Evolutionary conservation across 1,284 basidiomycete genomes (phyloP), one percentile per base, ranked within the genome.

Genomic region (Stygiomarasmius scandens): DNA sequence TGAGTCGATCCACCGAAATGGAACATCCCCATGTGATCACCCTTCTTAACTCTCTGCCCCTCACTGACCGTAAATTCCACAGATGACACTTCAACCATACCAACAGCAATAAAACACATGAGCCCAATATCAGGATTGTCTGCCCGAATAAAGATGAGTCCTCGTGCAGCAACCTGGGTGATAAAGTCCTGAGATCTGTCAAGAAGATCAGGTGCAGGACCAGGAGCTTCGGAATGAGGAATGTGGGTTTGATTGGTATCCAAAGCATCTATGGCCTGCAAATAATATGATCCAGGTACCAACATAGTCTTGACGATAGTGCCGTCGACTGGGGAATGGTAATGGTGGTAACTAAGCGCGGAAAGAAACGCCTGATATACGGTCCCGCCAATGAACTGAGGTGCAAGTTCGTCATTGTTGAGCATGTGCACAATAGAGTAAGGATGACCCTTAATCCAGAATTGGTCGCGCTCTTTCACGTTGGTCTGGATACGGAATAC

Each of bases 361-460:
- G 68, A 69, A 52, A 86, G 75, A 70, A 79, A 84, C 0, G 76
- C 80, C 62, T 86, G 85, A 62, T 77, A 83, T 50, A 85, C 69
- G 0, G 81, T 79, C 1, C 82, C 82, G 0, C 78, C 81, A 12
- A 73, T 67, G 58, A 84, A 84, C 43, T 4, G 64, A 24, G n/a
- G 0, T 1, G 63, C 53, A 41, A 66, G 55, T 1, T 61, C 52
- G 55, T 68, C 62, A 20, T 58, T 55, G 38, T 69, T 61, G 29
- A 78, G 66, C 62, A 78, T 72, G 46, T 75, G 66, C 22, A 50
- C 56, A 41, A 77, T 64, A 2, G 76, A 78, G 63, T 74, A 74
- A 0, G 69, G 61, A n/a, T 70, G 62, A 24, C 64, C 67, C 54
- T 74, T 73, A 52, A 73, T 49, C 67, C 67, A 74, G 55, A 74